Evolutionary conservation across 352 stramenopile genomes (phyloP), one percentile per base, ranked within the genome.

Genomic region (Phytophthora pseudosyringae): DNA sequence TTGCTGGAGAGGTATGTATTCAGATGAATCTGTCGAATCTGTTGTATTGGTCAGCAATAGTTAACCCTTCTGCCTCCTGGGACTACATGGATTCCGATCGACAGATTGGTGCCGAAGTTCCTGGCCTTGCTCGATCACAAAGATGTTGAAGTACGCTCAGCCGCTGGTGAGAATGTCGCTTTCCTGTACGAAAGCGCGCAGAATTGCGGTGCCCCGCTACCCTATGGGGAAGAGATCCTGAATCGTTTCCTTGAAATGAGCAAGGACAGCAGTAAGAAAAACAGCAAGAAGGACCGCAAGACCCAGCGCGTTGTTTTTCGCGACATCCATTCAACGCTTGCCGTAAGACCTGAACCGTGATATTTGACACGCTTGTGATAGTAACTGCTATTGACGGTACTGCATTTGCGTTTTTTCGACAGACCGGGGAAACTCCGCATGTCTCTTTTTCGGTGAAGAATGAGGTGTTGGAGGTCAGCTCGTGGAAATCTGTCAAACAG

Each of bases 221-320:
- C 82, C 6, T 88, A 77, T 57, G 77, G 88, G 31, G 81, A 78
- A 7, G 80, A 92, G 33, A 84, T 94, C 28, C n/a, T 94, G 13
- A 76, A 84, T 35, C 84, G 82, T 15, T 88, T 93, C 32, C 75
- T 75, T 13, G 66, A 76, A 32, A 88, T 96, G 85, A 95, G 86
- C 81, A 95, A 95, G 59, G 83, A 94, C 41, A 94, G 61, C 73
- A 95, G 82, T 75, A 96, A 96, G 73, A 95, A 93, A 64, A 94
- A 87, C 67, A 94, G 83, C 74, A 96, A 96, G 62, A 94, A 94
- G 47, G 88, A 96, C 41, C 86, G 88, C 26, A 96, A 96, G 55
- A 83, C 83, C 2, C 88, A 96, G 64, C 83, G 85, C 26, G 75
- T 87, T 39, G 85, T 94, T 11, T 96, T 96, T 46, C 83, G 88